These are phyloP conservation scores for Chaetomium sp. DNA, from an alignment of 2,329 filamentous ascomycete species.

Conservation along the genomic window DNA sequence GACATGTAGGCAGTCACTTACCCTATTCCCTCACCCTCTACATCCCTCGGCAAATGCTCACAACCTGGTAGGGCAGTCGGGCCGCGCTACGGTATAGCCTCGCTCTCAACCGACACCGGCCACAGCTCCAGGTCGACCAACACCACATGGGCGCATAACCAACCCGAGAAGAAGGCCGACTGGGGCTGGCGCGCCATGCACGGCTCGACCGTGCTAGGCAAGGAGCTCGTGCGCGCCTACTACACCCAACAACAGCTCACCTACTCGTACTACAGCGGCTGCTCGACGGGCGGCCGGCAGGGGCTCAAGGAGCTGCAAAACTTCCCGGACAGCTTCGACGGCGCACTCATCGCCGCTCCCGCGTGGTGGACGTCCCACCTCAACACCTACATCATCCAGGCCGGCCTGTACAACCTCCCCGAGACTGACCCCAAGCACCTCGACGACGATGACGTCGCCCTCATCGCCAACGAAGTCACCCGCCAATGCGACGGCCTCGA, in stretches of 20 bases:
- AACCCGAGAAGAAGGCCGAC: slow-evolving; percentile 43
- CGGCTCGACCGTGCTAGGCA: slow-evolving; percentile 52
- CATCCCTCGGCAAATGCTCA: background rate
- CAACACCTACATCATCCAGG: slow-evolving; percentile 41
- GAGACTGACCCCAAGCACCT: slow-evolving; percentile 47
- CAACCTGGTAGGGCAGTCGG: slow-evolving; percentile 31
- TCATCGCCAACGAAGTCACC: slow-evolving; percentile 45
- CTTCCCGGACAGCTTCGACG: slow-evolving; percentile 59
- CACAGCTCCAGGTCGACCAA: slow-evolving; percentile 42
- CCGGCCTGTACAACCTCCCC: slow-evolving; percentile 50
- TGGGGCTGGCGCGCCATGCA: slow-evolving; percentile 51
- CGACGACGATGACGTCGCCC: slow-evolving; percentile 43
- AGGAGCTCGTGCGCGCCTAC: slow-evolving; percentile 52
- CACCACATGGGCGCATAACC: slow-evolving; percentile 44
- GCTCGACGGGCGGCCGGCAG: slow-evolving; percentile 62
- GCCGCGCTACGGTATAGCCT: slow-evolving; percentile 45
- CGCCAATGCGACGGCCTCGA: slow-evolving; percentile 52
- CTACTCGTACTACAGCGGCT: slow-evolving; percentile 55
- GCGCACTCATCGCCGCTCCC: slow-evolving; percentile 55
- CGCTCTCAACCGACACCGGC: slow-evolving; percentile 49
- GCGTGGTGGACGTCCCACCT: slow-evolving; percentile 48
- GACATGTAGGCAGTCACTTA: slow-evolving; percentile 33
- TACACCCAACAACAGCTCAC: slow-evolving; percentile 48
- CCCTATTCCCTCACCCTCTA: background rate
- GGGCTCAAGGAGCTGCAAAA: slow-evolving; percentile 57